Percentiles rank a stretch among this genome's conserved stretches.
phyloP scores from a whole-genome alignment of 768 basidiomycete genomes.

The Mycena belliarum region DNA sequence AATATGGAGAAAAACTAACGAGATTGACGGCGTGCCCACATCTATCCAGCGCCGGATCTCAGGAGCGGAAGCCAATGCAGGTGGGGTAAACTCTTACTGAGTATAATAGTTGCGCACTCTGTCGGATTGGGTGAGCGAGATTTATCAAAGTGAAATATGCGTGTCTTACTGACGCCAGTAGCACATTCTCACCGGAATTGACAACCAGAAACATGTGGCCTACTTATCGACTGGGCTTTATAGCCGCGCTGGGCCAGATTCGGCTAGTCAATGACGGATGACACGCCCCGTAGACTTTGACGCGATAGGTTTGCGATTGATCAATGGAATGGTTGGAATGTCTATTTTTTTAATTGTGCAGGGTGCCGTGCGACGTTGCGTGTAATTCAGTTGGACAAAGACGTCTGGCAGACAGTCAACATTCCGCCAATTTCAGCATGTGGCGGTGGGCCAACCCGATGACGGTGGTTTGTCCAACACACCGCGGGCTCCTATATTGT shows the following conservation, averaged over 20 bases:
- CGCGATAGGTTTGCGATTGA: conserved; percentile 19
- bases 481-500: too few species aligned
- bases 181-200: conserved; percentile 12
- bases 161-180: conserved; percentile 23
- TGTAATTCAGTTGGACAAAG: conserved; percentile 8
- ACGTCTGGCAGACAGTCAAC: conserved; percentile 21
- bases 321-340: conserved; percentile 15
- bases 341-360: conserved; percentile 12
- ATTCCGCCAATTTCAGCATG: neutral
- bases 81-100: conserved; percentile 5
- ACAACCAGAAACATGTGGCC: neutral
- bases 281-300: conserved; percentile 18
- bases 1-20: conserved; percentile 1
- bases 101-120: conserved; percentile 22
- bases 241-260: conserved; percentile 16
- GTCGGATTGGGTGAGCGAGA: neutral
- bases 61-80: neutral
- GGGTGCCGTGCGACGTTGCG: conserved; percentile 1
- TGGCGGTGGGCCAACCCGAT: neutral
- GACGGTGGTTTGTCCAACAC: too few species aligned
- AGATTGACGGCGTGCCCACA: conserved; percentile 22
- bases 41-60: conserved; percentile 6
- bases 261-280: conserved; percentile 16
- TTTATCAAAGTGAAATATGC: neutral
- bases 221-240: conserved; percentile 15